A percentile compares a stretch with the other conserved stretches of the same genome.
These are phyloP conservation scores for Apophysomyces ossiformis DNA, from an alignment of 371 early-diverging fungal genomes.

Conservation along the genomic window DNA sequence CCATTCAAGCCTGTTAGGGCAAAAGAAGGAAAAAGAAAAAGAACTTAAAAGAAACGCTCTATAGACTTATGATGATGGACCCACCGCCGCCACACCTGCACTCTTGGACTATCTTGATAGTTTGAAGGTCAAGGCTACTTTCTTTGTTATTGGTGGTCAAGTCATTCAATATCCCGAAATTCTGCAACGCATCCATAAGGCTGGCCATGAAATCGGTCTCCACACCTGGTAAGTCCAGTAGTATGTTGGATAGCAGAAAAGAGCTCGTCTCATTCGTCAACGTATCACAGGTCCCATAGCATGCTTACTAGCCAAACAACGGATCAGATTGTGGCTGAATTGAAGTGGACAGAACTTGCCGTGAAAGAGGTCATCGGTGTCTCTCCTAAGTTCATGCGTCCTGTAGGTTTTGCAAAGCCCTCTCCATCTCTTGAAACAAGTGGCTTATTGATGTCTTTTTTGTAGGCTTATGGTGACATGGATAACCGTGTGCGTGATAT, in stretches of 20 bases:
- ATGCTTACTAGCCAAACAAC: slow-evolving; percentile 55
- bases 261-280: too few species aligned
- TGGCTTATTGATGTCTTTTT: background rate
- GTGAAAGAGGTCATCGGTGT: slow-evolving; percentile 60
- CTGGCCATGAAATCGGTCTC: slow-evolving; percentile 60
- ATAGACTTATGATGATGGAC: slow-evolving; percentile 38
- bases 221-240: slow-evolving; percentile 52
- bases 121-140: slow-evolving; percentile 49
- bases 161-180: slow-evolving; percentile 53
- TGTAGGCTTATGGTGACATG: slow-evolving; percentile 60
- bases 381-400: slow-evolving; percentile 29
- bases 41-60: background rate
- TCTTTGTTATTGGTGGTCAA: slow-evolving; percentile 60
- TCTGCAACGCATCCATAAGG: slow-evolving; percentile 38
- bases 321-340: slow-evolving; percentile 65
- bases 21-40: background rate
- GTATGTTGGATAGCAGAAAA: too few species aligned
- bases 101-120: slow-evolving; percentile 46
- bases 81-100: slow-evolving; percentile 37
- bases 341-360: slow-evolving; percentile 62
- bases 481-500: slow-evolving; percentile 61
- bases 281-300: slow-evolving; percentile 40
- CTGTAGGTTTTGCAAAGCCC: slow-evolving; percentile 18
- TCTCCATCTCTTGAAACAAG: background rate
- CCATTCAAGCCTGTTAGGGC: too few species aligned